Base-by-base conservation (phyloP, 352 stramenopile genomes). In the Phytophthora pini region DNA sequence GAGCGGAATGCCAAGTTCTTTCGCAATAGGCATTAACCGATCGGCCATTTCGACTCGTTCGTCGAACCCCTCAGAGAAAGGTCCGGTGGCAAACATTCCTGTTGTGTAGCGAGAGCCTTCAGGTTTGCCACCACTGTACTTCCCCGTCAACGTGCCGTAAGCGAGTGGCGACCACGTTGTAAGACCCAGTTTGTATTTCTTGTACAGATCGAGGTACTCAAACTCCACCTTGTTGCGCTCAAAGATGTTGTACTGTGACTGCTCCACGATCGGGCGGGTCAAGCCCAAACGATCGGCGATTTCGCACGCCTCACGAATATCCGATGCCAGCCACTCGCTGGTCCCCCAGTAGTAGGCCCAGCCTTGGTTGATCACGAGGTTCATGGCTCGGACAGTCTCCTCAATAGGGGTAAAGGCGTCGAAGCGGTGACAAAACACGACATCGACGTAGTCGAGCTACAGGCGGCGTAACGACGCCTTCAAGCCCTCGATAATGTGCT, bases 181-280 rank as follows among this genome's bases (percentile, higher is more conserved):
- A 17, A 58, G 51, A 5, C 51, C 51, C 7, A 58, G 24, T 8
- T 58, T 58, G 51, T 58, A 50, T 29, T 50, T 59, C 26, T 59
- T 50, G 52, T 59, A 54, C 47, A 54, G 17, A n/a, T 41, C 27
- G 29, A 43, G 15, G 22, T 26, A 34, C 26, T 54, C 47, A 32
- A 43, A 54, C 22, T 54, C 47, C 26, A 53, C 46, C 15, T 34
- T 50, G 22, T 29, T 34, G 22, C 44, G 44, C 22, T 50, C 44
- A 9, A 38, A 38, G 13, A 52, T 52, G 45, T 52, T 52, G 45
- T 52, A 52, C 27, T 36, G 45, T n/a, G 45, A 12, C 8, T 52
- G 45, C 24, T 52, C 45, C 7, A 52, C 26, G 17, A 52, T 38
- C 5, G 45, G 26, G 5, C 24, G 45, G 45, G 27, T 52, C 4